Evolutionary conservation across 2,329 filamentous ascomycete genomes (phyloP).

Genomic region (Elsinoe ampelina): DNA sequence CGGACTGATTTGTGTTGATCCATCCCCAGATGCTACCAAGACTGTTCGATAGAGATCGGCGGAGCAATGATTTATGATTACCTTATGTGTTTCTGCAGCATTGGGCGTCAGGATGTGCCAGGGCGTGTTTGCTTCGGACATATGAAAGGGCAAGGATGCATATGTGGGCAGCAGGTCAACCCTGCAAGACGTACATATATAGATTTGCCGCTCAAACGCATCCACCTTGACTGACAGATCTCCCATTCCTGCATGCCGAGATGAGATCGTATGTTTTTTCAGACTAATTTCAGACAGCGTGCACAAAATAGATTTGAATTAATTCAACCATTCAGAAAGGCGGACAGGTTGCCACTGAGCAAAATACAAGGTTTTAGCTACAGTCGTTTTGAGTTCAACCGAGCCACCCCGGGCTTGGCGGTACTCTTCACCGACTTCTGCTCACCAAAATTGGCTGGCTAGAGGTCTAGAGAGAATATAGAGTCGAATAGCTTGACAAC

Average conservation of each 20-base stretch:
- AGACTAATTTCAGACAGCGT: background rate
- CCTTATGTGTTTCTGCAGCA: background rate
- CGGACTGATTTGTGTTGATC: constrained; percentile 25
- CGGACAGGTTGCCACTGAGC: background rate
- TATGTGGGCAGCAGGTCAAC: background rate
- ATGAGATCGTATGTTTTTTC: background rate
- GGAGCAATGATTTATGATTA: constrained; percentile 1
- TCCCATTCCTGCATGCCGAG: background rate
- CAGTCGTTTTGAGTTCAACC: too few species aligned
- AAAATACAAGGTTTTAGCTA: background rate
- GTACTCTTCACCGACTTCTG: too few species aligned
- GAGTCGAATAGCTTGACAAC: too few species aligned
- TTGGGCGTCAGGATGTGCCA: background rate
- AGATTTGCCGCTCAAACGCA: background rate
- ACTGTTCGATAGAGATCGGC: background rate
- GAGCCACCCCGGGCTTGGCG: too few species aligned
- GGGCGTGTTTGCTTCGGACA: background rate
- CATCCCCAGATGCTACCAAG: constrained; percentile 16
- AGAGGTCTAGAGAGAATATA: too few species aligned
- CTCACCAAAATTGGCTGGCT: too few species aligned
- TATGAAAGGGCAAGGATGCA: background rate
- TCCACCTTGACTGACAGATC: background rate
- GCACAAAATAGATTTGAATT: background rate
- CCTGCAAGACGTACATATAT: background rate
- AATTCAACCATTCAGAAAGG: background rate